These are phyloP conservation scores for Penicillium olsonii DNA, from an alignment of 2,329 filamentous ascomycete genomes.

Conservation along the genomic window DNA sequence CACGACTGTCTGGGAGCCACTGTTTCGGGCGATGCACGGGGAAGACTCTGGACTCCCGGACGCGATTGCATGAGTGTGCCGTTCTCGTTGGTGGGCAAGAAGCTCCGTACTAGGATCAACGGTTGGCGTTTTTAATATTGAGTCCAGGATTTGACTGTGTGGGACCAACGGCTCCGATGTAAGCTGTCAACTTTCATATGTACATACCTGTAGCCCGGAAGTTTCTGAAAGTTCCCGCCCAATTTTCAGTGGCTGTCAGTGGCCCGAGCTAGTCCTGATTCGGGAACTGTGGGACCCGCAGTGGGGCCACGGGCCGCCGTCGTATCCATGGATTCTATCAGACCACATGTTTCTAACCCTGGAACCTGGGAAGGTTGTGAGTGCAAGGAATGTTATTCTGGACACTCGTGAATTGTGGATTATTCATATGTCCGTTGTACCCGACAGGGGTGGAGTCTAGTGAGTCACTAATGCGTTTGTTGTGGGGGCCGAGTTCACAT, in stretches of 20 bases:
- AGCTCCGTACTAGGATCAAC: neutral
- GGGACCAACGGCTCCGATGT: neutral
- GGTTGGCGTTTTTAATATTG: neutral
- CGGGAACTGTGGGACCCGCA: too few relatives aligned
- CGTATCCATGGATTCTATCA: too few relatives aligned
- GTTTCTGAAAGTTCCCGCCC: neutral
- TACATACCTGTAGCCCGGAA: neutral
- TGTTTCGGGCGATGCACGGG: conserved; percentile 49
- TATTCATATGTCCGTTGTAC: too few relatives aligned
- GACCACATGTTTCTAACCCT: too few relatives aligned
- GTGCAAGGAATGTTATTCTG: too few relatives aligned
- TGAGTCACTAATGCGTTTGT: neutral
- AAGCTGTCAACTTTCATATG: conserved; percentile 1
- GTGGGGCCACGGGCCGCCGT: too few relatives aligned
- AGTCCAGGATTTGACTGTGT: neutral
- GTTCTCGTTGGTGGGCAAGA: neutral
- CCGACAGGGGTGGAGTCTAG: neutral
- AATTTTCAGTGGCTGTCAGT: too few relatives aligned
- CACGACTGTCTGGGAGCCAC: conserved; percentile 52
- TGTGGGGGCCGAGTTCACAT: neutral
- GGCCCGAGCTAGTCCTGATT: too few relatives aligned
- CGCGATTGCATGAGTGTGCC: conserved; percentile 32
- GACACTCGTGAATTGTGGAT: too few relatives aligned
- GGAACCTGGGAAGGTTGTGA: too few relatives aligned
- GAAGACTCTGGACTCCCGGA: conserved; percentile 46